phyloP scores from a whole-genome alignment of 768 basidiomycete genomes.

The Mycena sanguinolenta region DNA sequence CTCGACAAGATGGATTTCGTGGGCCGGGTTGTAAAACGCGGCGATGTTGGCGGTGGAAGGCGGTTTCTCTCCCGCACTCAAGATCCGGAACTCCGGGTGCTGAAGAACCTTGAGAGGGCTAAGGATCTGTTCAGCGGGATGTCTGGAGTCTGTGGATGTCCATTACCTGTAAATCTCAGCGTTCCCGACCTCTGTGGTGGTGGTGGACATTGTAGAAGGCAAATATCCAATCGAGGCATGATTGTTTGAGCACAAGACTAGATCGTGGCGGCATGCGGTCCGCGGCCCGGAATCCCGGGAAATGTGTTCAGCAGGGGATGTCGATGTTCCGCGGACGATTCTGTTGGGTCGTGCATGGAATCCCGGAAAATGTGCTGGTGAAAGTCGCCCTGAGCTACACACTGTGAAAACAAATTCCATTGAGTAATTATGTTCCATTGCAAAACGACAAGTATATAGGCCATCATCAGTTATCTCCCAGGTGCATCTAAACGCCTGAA shows the following conservation, averaged over 20 bases:
- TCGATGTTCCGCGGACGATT: too few relatives aligned
- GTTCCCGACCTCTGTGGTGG: constrained; percentile 47
- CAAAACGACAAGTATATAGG: constrained; percentile 19
- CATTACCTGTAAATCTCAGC: constrained; percentile 56
- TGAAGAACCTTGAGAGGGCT: constrained; percentile 68
- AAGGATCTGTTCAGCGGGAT: neutral
- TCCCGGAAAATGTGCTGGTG: neutral
- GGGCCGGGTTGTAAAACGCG: constrained; percentile 73
- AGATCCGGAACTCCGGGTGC: constrained; percentile 67
- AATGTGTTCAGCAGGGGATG: too few relatives aligned
- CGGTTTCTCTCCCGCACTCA: constrained; percentile 64
- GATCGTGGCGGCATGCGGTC: neutral
- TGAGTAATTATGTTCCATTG: constrained; percentile 23
- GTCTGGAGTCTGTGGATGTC: neutral
- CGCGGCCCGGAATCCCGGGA: constrained; percentile 15
- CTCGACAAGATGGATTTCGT: constrained; percentile 77
- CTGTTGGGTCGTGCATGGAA: too few relatives aligned
- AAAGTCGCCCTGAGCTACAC: neutral
- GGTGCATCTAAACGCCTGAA: constrained; percentile 75
- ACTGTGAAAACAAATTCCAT: constrained; percentile 12
- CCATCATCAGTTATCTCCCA: constrained; percentile 8
- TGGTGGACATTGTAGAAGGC: constrained; percentile 44
- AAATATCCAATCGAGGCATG: constrained; percentile 16
- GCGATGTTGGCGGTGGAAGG: constrained; percentile 66
- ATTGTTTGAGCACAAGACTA: constrained; percentile 13